Evolutionary conservation across 257 asterid species (phyloP).

Genomic region (Fraxinus quadrangulata): DNA sequence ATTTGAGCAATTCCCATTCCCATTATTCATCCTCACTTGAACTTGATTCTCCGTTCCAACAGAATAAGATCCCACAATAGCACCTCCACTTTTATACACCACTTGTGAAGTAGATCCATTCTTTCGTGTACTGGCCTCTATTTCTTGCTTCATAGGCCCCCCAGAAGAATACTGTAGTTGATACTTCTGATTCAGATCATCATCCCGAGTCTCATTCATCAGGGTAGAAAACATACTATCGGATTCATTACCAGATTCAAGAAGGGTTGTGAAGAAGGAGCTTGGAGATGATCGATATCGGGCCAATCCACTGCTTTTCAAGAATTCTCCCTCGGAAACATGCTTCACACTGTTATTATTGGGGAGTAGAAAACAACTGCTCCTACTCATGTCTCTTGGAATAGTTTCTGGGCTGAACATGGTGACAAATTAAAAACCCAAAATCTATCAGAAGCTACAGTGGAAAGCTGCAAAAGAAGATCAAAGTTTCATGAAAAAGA

Average conservation of each 20-base stretch:
- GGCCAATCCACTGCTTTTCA: slow-evolving; percentile 46
- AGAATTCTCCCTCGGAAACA: slow-evolving; percentile 43
- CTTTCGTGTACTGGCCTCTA: slow-evolving; percentile 29
- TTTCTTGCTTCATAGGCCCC: slow-evolving; percentile 51
- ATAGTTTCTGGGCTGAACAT: slow-evolving; percentile 44
- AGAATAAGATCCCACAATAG: slow-evolving; percentile 59
- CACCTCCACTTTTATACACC: slow-evolving; percentile 45
- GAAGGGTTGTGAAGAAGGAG: slow-evolving; percentile 53
- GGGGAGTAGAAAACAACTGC: slow-evolving; percentile 31
- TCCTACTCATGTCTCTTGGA: slow-evolving; percentile 36
- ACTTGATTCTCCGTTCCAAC: slow-evolving; percentile 49
- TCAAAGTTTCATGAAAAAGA: background rate
- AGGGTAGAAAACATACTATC: slow-evolving; percentile 61
- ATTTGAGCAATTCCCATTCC: slow-evolving; percentile 46
- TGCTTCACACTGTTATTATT: slow-evolving; percentile 29
- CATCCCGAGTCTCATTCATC: slow-evolving; percentile 36
- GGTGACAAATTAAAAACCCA: background rate
- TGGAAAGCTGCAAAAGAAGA: background rate
- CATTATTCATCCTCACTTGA: slow-evolving; percentile 31
- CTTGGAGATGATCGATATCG: slow-evolving; percentile 79
- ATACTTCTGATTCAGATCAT: slow-evolving; percentile 38
- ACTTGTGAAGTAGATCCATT: slow-evolving; percentile 28
- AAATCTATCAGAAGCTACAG: background rate
- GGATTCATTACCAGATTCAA: slow-evolving; percentile 66
- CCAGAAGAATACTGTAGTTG: slow-evolving; percentile 31